These are phyloP conservation scores for Saposhnikovia divaricata DNA, from an alignment of 129 eudicot species.

Conservation along the genomic window DNA sequence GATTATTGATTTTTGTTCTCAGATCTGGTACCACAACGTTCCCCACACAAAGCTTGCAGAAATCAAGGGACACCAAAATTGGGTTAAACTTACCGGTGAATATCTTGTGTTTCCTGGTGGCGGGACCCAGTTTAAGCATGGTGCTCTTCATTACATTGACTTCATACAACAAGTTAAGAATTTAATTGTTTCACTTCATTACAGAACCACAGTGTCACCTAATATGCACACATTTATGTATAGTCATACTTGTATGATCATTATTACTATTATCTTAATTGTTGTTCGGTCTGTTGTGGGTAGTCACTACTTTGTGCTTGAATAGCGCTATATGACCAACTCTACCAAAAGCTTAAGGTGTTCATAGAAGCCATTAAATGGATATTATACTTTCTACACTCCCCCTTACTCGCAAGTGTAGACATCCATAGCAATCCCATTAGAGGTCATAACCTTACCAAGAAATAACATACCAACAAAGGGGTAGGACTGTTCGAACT, in stretches of 20 bases:
- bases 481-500: not conserved
- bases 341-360: not conserved
- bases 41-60: conserved; percentile 44
- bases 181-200: not conserved
- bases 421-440: too few species aligned
- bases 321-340: not conserved
- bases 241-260: not conserved
- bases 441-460: too few species aligned
- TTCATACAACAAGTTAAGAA: conserved; percentile 29
- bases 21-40: conserved; percentile 54
- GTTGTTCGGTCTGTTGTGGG: not conserved
- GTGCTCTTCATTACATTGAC: conserved; percentile 54
- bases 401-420: too few species aligned
- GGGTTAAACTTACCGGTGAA: conserved; percentile 55
- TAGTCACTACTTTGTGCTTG: not conserved
- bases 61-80: conserved; percentile 54
- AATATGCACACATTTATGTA: not conserved
- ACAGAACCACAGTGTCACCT: not conserved
- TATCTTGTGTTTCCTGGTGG: conserved; percentile 56
- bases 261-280: not conserved
- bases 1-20: conserved; percentile 13
- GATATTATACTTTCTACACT: too few species aligned
- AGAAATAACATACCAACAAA: not conserved
- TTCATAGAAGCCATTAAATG: too few species aligned
- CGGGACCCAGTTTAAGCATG: conserved; percentile 50